A percentile compares a stretch with the other conserved stretches of the same genome.
These are phyloP conservation scores for Monilinia vaccinii-corymbosi DNA, from an alignment of 2,329 filamentous ascomycete genomes.

Conservation along the genomic window DNA sequence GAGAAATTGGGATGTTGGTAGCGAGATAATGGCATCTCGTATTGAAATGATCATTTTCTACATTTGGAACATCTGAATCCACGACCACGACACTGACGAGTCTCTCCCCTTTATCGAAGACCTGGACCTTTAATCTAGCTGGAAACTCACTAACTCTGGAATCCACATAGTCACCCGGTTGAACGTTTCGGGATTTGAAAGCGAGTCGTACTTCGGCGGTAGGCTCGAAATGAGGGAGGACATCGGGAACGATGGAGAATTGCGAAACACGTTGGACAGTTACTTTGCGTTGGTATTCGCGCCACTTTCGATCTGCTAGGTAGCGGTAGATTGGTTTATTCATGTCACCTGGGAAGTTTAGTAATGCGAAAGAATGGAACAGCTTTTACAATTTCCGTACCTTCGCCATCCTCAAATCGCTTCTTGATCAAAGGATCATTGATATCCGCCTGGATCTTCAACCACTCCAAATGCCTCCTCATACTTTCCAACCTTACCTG, in stretches of 20 bases:
- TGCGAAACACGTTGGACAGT: conserved; percentile 79
- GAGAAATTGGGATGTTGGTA: conserved; percentile 57
- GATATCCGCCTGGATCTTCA: conserved; percentile 87
- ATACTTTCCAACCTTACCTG: conserved; percentile 60
- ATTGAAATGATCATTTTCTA: conserved; percentile 64
- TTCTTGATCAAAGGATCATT: conserved; percentile 93
- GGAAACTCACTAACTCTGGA: conserved; percentile 63
- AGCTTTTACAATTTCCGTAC: conserved; percentile 40
- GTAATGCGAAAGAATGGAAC: neutral
- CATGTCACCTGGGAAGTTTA: conserved; percentile 66
- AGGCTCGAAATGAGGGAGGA: conserved; percentile 72
- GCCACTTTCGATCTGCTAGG: conserved; percentile 83
- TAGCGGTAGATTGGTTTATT: conserved; percentile 91
- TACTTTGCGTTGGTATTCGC: conserved; percentile 67
- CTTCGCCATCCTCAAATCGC: conserved; percentile 82
- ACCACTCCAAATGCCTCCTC: conserved; percentile 59
- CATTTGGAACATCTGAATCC: conserved; percentile 81
- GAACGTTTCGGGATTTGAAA: conserved; percentile 62
- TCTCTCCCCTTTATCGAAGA: conserved; percentile 73
- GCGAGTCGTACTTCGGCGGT: conserved; percentile 71
- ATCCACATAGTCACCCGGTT: conserved; percentile 71
- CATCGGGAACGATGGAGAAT: conserved; percentile 79
- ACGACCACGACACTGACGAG: conserved; percentile 78
- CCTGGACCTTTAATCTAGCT: conserved; percentile 72
- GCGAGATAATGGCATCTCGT: conserved; percentile 85